Evolutionary conservation across 2,329 filamentous ascomycete species (phyloP), one percentile per base, ranked within the genome.

Genomic region (Penicillium sp.): DNA sequence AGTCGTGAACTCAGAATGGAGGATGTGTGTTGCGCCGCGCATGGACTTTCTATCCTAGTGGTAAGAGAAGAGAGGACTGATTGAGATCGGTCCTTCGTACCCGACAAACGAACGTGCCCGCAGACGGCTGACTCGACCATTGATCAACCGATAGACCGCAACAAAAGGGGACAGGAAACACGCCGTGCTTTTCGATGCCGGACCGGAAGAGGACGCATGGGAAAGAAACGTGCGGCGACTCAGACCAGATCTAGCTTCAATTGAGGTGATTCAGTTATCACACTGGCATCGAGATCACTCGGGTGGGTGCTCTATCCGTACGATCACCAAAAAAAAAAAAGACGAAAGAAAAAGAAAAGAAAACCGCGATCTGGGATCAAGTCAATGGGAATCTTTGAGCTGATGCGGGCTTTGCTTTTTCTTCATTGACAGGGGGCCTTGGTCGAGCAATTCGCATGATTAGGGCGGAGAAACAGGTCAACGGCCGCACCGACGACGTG

Each of bases 211-310:
- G 38, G 69, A 72, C 6, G 64, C 70, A 3, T 80, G 75, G 72
- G 71, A 76, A 53, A 63, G 68, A n/a, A 80, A 80, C 52, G 70
- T 66, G 4, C 69, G 62, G 4, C 66, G 76, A 2, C 58, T 78
- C 13, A 59, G 65, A 26, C 63, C 72, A 1, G 66, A 76, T 54
- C 59, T 77, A 4, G 60, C 67, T 1, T 54, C 59, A 0, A 64
- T 80, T 25, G 76, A 79, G 52, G 48, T 72, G 11, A 70, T 79
- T 18, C 69, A 77, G 41, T 61, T 80, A 25, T 76, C 74, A 4
- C 74, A 78, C 54, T 79, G 77, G 77, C 76, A 81, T 62, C 70
- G 77, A 35, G 76, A 81, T 52, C 76, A 81, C 53, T 78, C 76
- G 26, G 75, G 75, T 71, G 44, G n/a, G 56, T 53, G 6, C 27